Evolutionary conservation across 2,329 filamentous ascomycete genomes (phyloP), one percentile per base, ranked within the genome.

Genomic region (Aureobasidium sp.): DNA sequence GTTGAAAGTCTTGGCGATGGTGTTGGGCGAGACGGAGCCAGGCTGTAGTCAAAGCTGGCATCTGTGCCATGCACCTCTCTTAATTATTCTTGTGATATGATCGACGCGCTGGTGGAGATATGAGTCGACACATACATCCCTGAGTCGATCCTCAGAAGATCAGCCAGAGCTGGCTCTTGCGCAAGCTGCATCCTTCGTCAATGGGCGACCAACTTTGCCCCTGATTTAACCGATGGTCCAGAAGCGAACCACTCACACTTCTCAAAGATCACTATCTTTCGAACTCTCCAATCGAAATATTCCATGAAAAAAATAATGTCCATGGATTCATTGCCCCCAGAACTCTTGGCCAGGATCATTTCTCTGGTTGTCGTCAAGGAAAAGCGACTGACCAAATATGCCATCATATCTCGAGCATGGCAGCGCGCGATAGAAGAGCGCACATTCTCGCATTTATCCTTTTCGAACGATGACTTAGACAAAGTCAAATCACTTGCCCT

Each of bases 321-420:
- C 23, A 50, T 60, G 44, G 44, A 60, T 2, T 23, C 23, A 20
- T n/a, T 50, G n/a, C 56, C 46, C 2, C 56, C 34, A 6, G 56
- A 60, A 23, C 32, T 60, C 15, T 32, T 60, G 2, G 15, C 23
- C 46, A 50, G 5, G 10, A 60, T 60, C 8, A 3, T 39, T 9
- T 23, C 26, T 10, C 23, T 48, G 17, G 29, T 50, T 9, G 17
- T 34, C 23, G 13, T 32, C 17, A 17, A 36, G 17, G 7, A 50
- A 10, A 10, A 32, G 10, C 47, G 17, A 17, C 8, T 20, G 7
- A 26, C 23, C 20, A 50, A 60, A 39, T 51, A 41, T 36, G 46
- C 27, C 32, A 60, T 46, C 8, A 50, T 60, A 39, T 60, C 56
- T 32, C 46, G 56, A 60, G 46, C 56, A 15, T 60, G 44, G 44